These are phyloP conservation scores for Apiospora koreana DNA, from an alignment of 2,329 filamentous ascomycete genomes.

Conservation along the genomic window DNA sequence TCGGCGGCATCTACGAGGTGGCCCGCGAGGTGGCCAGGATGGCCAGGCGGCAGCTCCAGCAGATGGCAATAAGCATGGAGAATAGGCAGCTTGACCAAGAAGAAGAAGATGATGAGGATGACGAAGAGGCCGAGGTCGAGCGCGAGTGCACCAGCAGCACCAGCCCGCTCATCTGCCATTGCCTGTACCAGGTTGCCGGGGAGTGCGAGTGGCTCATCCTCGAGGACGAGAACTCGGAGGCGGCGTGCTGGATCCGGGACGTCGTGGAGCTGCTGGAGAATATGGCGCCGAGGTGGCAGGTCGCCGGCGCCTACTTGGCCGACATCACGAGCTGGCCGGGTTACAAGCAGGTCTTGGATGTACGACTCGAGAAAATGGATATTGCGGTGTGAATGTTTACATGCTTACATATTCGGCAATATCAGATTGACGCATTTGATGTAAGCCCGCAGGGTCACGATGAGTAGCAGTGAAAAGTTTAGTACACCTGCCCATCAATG, in stretches of 20 bases:
- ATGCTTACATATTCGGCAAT: neutral
- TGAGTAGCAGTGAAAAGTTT: neutral
- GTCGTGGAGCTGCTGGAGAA: slow-evolving; percentile 17
- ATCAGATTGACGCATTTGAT: neutral
- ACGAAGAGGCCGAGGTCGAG: neutral
- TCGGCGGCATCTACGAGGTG: slow-evolving; percentile 18
- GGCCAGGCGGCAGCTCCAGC: slow-evolving; percentile 14
- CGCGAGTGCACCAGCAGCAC: neutral
- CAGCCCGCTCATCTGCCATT: slow-evolving; percentile 21
- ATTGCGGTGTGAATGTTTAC: neutral
- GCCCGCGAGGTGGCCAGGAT: neutral
- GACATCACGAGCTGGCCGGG: neutral
- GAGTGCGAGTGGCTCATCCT: slow-evolving; percentile 22
- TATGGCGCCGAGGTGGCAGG: slow-evolving; percentile 20
- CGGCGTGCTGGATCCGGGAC: slow-evolving; percentile 17
- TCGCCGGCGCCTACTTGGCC: slow-evolving; percentile 16
- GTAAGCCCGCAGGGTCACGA: neutral
- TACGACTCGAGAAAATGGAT: neutral
- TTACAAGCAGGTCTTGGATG: neutral
- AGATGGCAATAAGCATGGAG: neutral
- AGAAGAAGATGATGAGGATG: neutral
- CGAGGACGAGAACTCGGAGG: slow-evolving; percentile 18
- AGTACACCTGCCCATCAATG: neutral
- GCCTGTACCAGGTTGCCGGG: slow-evolving; percentile 16
- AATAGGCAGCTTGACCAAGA: neutral